Percentiles rank a stretch among this genome's conserved stretches.
These are phyloP conservation scores for Sambucus nigra DNA, from an alignment of 129 eudicot genomes.

Conservation along the genomic window DNA sequence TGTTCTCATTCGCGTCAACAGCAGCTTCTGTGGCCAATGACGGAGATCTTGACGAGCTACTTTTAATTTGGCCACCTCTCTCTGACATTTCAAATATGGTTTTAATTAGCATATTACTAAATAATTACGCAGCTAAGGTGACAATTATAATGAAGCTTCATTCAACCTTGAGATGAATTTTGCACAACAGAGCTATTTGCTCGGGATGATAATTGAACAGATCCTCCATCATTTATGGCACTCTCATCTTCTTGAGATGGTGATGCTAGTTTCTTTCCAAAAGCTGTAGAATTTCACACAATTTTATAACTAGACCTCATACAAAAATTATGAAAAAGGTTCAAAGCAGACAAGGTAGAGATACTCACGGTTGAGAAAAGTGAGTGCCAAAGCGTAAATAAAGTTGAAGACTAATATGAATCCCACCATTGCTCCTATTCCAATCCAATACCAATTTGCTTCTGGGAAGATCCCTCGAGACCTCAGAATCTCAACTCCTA, in stretches of 20 bases:
- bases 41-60: conserved; percentile 4
- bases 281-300: conserved; percentile 27
- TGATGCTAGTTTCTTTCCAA: conserved; percentile 40
- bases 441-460: conserved; percentile 70
- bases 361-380: conserved; percentile 59
- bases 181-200: background rate
- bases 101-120: background rate
- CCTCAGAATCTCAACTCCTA: conserved; percentile 41
- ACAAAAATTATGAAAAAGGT: background rate
- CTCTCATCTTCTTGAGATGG: conserved; percentile 21
- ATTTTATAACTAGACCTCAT: background rate
- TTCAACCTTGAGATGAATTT: conserved; percentile 2
- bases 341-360: background rate
- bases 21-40: background rate
- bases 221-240: background rate
- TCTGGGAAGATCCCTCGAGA: conserved; percentile 48
- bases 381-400: conserved; percentile 26
- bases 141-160: background rate
- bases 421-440: conserved; percentile 58
- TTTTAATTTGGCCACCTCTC: conserved; percentile 3
- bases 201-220: conserved; percentile 19
- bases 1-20: conserved; percentile 16
- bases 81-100: background rate
- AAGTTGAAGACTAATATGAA: conserved; percentile 40
- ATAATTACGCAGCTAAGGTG: background rate